Evolutionary conservation across 2,329 filamentous ascomycete species (phyloP), one percentile per base, ranked within the genome.

Genomic region (Nannizziopsis barbatae): DNA sequence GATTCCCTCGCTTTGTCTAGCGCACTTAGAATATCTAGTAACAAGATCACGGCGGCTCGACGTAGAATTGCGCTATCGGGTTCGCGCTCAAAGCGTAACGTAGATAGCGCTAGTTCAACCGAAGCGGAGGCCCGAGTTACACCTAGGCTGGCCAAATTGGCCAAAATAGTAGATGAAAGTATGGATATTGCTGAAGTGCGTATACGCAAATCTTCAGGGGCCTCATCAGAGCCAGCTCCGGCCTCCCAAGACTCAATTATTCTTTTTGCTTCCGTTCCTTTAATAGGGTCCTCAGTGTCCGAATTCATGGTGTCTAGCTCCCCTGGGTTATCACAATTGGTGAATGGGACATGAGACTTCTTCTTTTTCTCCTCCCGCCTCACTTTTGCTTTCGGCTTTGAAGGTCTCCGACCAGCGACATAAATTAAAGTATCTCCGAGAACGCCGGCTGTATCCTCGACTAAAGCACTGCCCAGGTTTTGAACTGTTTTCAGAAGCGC

Each of bases 111-210:
- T 14, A 70, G 58, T 6, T 69, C 66, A 5, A 71, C 58, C 0
- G 66, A 60, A 0, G 65, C 63, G 1, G 64, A 59, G 15, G 64
- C 50, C 4, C 68, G 57, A 2, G 54, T 52, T 4, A 62, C 53
- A 0, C 67, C 67, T 4, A 71, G 55, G 2, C 65, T 68, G 11
- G 57, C 49, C 40, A 69, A 58, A 47, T 69, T 70, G 5, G 62
- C 66, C 41, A 66, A 60, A 1, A 70, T 59, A 0, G 66, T 66
- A 1, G 64, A 65, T 3, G 65, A 66, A 3, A 70, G 60, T 27
- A 71, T 65, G 2, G 68, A 71, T 2, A 71, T 56, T 11, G 68
- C 68, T 1, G 68, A 71, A n/a, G 67, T 60, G 3, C 68, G 62
- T 1, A 63, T 57, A 10, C 68, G 67, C 1, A 71, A 59, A 48